A percentile compares a stretch with the other conserved stretches of the same genome.
Conservation (phyloP, 176 grass and related monocot species). For the Thinopyrum elongatum region DNA sequence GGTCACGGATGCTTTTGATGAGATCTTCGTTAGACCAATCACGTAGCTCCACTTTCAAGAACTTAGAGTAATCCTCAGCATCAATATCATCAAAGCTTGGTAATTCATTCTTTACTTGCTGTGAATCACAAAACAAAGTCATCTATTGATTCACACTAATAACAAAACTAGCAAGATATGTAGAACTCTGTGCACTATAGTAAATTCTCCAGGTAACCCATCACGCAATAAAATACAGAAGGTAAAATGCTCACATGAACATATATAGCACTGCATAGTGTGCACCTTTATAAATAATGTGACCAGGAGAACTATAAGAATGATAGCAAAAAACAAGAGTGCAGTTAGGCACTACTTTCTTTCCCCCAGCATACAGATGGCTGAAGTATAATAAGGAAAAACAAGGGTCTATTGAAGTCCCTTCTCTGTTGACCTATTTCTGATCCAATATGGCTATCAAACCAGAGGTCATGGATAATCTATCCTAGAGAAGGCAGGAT, state of each 20-base stretch:
- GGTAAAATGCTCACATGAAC: neutral
- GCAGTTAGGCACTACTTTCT: conserved; percentile 17
- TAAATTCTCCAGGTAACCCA: neutral
- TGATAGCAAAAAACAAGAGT: neutral
- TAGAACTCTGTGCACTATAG: neutral
- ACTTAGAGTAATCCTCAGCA: conserved; percentile 85
- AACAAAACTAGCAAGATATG: conserved; percentile 8
- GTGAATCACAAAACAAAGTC: conserved; percentile 23
- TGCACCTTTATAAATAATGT: neutral
- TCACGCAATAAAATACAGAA: neutral
- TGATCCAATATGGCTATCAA: neutral
- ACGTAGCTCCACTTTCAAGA: conserved; percentile 54
- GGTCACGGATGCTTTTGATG: conserved; percentile 67
- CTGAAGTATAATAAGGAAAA: neutral
- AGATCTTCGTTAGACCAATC: conserved; percentile 83
- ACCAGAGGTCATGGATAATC: neutral
- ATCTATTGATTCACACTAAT: conserved; percentile 5
- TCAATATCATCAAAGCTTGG: conserved; percentile 56
- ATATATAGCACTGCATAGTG: neutral
- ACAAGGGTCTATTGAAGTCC: neutral
- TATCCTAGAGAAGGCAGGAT: conserved; percentile 8
- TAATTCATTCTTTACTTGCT: conserved; percentile 58
- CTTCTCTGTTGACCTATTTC: neutral
- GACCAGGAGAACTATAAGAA: neutral
- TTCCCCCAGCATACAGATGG: neutral